Evolutionary conservation across 306 rosid species (phyloP).

Genomic region (Psophocarpus tetragonolobus): DNA sequence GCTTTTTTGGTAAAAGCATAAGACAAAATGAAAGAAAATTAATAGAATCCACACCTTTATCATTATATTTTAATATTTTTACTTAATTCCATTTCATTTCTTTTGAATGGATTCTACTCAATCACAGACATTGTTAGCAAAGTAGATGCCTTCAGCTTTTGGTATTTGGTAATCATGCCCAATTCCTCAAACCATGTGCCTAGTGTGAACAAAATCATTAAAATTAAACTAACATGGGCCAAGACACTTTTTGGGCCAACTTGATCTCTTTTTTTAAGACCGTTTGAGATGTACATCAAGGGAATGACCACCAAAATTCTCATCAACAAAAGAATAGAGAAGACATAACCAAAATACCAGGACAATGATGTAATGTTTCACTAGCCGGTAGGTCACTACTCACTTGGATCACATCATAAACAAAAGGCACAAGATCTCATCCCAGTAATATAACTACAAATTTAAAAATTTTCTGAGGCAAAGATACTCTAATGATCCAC

Average conservation of each 20-base stretch:
- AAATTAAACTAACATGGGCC: background rate
- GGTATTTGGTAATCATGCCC: background rate
- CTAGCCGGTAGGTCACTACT: background rate
- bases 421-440: conserved; percentile 6
- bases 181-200: background rate
- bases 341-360: background rate
- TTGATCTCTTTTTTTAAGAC: background rate
- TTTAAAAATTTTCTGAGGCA: background rate
- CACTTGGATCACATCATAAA: background rate
- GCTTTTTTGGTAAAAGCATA: no score
- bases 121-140: no score
- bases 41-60: no score
- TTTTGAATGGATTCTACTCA: no score
- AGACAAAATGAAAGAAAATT: no score
- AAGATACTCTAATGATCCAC: conserved; percentile 34
- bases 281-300: background rate
- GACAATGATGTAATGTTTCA: background rate
- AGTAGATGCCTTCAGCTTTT: background rate
- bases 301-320: background rate
- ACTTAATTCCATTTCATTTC: no score
- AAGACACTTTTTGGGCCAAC: background rate
- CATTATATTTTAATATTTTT: no score
- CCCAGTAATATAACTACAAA: conserved; percentile 20
- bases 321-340: background rate
- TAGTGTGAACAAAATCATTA: background rate